These are phyloP conservation scores for Pugionium dolabratum DNA, from an alignment of 345 rosid species.

Conservation along the genomic window DNA sequence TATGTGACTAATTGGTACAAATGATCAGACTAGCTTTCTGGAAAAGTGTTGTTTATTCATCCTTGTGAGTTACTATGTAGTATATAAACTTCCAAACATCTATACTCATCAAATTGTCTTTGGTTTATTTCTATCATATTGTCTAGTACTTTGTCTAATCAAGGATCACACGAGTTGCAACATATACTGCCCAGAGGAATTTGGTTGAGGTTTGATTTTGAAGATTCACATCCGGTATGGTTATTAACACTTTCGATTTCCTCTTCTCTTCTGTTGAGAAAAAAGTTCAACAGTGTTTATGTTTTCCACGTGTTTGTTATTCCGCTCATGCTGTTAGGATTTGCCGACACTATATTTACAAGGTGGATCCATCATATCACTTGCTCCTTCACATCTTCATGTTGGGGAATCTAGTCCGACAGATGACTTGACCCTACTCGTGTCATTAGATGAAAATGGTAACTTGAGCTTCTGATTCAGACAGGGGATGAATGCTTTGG, in stretches of 20 bases:
- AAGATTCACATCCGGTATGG: conserved; percentile 82
- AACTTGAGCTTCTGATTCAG: conserved; percentile 32
- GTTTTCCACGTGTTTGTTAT: conserved; percentile 9
- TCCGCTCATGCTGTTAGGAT: conserved; percentile 55
- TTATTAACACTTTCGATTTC: not conserved
- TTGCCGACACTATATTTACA: conserved; percentile 77
- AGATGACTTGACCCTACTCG: conserved; percentile 74
- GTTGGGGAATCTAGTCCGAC: conserved; percentile 59
- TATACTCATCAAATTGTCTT: conserved; percentile 17
- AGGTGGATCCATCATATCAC: conserved; percentile 84
- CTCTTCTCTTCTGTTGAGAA: conserved; percentile 3
- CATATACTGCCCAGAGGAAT: conserved; percentile 65
- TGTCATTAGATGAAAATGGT: conserved; percentile 88
- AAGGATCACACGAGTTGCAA: conserved; percentile 51
- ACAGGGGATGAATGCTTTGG: not conserved
- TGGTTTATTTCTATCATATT: conserved; percentile 24
- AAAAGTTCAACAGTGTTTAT: conserved; percentile 7
- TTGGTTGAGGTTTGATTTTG: conserved; percentile 80
- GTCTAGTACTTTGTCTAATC: conserved; percentile 54
- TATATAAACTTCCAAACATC: conserved; percentile 3
- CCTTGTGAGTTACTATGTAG: conserved; percentile 11
- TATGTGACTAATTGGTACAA: not conserved
- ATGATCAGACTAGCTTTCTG: conserved; percentile 1
- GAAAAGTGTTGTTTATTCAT: conserved; percentile 17
- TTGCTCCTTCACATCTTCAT: conserved; percentile 68